These are phyloP conservation scores for Pseudohalonectria lignicola DNA, from an alignment of 2,329 filamentous ascomycete species.

Conservation along the genomic window DNA sequence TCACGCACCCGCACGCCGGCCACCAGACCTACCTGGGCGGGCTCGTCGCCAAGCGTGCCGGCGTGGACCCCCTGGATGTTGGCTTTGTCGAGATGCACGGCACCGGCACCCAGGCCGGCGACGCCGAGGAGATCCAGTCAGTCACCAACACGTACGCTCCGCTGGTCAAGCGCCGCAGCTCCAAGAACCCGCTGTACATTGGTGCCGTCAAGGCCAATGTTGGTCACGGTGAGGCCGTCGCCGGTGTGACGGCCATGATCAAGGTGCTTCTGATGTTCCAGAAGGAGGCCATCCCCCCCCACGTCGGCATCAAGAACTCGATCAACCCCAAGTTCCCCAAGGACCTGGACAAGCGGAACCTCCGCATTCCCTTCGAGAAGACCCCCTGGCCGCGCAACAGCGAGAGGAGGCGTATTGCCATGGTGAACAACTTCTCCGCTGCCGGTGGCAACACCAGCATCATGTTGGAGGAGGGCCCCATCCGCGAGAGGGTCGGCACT, in stretches of 20 bases:
- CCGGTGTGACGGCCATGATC: constrained; percentile 28
- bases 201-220: constrained; percentile 39
- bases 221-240: constrained; percentile 34
- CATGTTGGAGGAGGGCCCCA: constrained; percentile 34
- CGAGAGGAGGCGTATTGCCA: constrained; percentile 9
- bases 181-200: constrained; percentile 24
- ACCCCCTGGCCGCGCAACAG: constrained; percentile 5
- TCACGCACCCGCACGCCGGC: constrained; percentile 50
- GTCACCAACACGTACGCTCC: constrained; percentile 26
- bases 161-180: constrained; percentile 9
- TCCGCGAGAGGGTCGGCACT: constrained; percentile 7
- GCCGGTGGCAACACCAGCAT: constrained; percentile 46
- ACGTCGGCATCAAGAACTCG: constrained; percentile 32
- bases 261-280: constrained; percentile 39
- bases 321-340: constrained; percentile 24
- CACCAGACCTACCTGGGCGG: constrained; percentile 46
- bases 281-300: constrained; percentile 35
- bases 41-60: constrained; percentile 41
- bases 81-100: constrained; percentile 60
- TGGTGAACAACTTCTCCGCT: constrained; percentile 44
- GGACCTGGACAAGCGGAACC: constrained; percentile 20
- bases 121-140: constrained; percentile 50
- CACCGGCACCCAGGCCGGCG: constrained; percentile 55
- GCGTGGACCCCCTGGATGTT: constrained; percentile 46
- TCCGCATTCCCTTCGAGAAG: constrained; percentile 22